Percentiles rank a stretch among this genome's conserved stretches.
Conservation (phyloP, 768 basidiomycete species). For the Kwoniella sp. region DNA sequence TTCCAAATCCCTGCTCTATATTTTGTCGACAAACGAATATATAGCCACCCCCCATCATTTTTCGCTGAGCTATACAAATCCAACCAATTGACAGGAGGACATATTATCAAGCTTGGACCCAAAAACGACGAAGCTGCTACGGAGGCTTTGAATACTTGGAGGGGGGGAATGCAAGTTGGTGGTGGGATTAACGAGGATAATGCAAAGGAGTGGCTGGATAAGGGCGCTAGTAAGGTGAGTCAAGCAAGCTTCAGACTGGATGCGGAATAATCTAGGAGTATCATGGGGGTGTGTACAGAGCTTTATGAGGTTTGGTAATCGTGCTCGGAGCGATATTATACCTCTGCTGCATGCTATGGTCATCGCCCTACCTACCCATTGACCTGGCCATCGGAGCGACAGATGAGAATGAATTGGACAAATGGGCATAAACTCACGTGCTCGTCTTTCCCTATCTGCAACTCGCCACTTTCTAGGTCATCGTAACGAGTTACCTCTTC, state of each 20-base stretch:
- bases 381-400: too few relatives aligned
- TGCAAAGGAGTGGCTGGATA: conserved; percentile 78
- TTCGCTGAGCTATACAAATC: conserved; percentile 77
- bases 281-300: too few relatives aligned
- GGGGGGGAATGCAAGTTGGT: conserved; percentile 87
- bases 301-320: too few relatives aligned
- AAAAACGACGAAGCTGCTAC: conserved; percentile 86
- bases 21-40: not conserved
- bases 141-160: conserved; percentile 82
- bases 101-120: conserved; percentile 93
- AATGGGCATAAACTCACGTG: too few relatives aligned
- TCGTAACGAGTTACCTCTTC: conserved; percentile 96
- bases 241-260: too few relatives aligned
- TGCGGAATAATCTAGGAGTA: too few relatives aligned
- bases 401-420: too few relatives aligned
- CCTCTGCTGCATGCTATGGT: too few relatives aligned
- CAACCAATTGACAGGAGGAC: conserved; percentile 75
- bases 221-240: conserved; percentile 83
- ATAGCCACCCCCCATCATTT: conserved; percentile 73
- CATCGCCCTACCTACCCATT: too few relatives aligned
- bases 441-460: not conserved
- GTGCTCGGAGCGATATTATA: too few relatives aligned
- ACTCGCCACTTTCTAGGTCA: conserved; percentile 64
- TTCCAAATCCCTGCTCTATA: too few relatives aligned
- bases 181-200: conserved; percentile 86